phyloP scores from a whole-genome alignment of 257 asterid genomes.

The Solanum dulcamara region DNA sequence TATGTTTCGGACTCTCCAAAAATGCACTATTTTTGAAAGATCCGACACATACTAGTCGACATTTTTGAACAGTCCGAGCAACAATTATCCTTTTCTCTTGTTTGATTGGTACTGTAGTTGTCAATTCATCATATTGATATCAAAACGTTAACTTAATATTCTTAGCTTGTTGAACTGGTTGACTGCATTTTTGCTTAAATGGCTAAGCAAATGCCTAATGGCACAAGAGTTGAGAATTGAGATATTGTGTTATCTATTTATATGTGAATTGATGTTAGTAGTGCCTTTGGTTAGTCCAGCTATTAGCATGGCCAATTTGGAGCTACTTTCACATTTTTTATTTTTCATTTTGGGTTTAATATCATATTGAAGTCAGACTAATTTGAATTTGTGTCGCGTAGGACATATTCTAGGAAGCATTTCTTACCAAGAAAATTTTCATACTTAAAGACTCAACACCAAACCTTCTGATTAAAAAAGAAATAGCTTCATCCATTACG shows the following conservation, averaged over 20 bases:
- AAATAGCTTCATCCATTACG: no score
- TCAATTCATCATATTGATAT: neutral
- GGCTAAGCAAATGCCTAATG: neutral
- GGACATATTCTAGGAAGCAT: no score
- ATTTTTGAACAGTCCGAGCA: neutral
- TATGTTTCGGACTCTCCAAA: neutral
- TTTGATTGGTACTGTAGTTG: neutral
- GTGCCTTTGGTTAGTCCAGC: neutral
- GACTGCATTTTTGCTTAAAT: neutral
- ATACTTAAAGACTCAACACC: no score
- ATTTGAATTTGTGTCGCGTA: no score
- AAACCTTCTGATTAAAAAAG: no score
- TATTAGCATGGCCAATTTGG: neutral
- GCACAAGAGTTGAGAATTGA: no score
- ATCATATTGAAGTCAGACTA: no score
- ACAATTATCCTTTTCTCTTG: neutral
- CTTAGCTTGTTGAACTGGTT: neutral
- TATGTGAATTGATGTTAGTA: no score
- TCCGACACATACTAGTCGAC: neutral
- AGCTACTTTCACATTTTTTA: neutral
- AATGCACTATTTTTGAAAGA: neutral
- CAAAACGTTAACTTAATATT: neutral
- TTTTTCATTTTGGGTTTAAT: no score
- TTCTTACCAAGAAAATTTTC: no score
- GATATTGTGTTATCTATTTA: neutral